These are phyloP conservation scores for Barnettozyma californica DNA, from an alignment of 805 yeast genomes.

Conservation along the genomic window DNA sequence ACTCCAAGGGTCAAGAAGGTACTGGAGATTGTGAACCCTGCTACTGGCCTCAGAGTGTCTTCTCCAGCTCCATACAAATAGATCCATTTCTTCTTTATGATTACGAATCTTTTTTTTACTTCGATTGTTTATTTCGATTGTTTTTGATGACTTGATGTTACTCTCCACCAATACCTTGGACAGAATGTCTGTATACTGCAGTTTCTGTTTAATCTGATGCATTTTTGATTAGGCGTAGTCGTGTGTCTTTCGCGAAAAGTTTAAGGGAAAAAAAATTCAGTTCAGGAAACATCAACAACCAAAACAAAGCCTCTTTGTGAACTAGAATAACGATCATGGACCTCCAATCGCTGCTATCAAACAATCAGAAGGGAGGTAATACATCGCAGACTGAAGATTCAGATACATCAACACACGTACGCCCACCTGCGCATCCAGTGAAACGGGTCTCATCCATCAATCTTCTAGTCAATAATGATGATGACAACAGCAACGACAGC, in stretches of 20 bases:
- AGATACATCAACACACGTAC: constrained; percentile 4
- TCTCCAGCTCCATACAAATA: constrained; percentile 39
- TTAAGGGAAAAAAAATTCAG: neutral
- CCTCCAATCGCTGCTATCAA: constrained; percentile 16
- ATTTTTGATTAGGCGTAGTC: neutral
- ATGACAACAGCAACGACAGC: constrained; percentile 1
- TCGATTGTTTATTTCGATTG: too few relatives aligned
- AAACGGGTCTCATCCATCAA: constrained; percentile 19
- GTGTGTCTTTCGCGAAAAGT: neutral
- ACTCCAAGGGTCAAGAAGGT: constrained; percentile 58
- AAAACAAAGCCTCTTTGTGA: neutral
- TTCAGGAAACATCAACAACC: neutral
- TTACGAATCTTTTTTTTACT: neutral
- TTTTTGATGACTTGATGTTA: constrained; percentile 2
- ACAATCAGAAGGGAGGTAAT: constrained; percentile 6
- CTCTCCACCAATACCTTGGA: neutral
- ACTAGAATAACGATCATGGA: constrained; percentile 14
- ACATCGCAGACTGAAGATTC: neutral
- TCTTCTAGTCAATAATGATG: constrained; percentile 15
- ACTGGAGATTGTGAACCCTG: constrained; percentile 59
- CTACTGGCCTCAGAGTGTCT: constrained; percentile 49
- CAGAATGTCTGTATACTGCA: neutral
- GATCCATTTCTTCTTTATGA: constrained; percentile 1
- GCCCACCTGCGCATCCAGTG: neutral
- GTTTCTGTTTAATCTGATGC: neutral